phyloP scores from a whole-genome alignment of 139 green algal species.

The Tetradesmus lagerheimii region DNA sequence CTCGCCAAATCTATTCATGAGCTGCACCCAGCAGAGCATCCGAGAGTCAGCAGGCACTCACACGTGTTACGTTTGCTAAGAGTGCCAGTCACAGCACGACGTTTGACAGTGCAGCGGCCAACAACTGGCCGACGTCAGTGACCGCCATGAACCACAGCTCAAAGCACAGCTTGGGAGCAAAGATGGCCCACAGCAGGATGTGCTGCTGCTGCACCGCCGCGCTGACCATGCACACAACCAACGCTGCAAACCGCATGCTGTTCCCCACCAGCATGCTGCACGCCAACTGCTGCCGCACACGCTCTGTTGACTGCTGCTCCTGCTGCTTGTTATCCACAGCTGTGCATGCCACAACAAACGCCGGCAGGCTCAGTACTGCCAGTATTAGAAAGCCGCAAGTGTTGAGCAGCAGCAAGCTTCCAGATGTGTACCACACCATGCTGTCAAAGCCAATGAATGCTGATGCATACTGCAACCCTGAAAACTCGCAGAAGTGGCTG shows the following conservation, averaged over 20 bases:
- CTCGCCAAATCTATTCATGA: too few relatives aligned
- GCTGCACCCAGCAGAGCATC: too few relatives aligned
- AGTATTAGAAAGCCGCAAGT: conserved; percentile 80
- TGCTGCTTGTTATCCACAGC: background rate
- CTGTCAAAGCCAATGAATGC: conserved; percentile 89
- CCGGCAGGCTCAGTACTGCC: conserved; percentile 51
- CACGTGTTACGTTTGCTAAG: too few relatives aligned
- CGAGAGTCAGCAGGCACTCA: too few relatives aligned
- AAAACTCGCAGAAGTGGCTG: conserved; percentile 94
- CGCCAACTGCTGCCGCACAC: background rate
- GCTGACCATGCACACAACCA: conserved; percentile 57
- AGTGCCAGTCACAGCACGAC: background rate
- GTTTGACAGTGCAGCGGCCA: background rate
- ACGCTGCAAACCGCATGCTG: conserved; percentile 4
- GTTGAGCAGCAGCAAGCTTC: conserved; percentile 79
- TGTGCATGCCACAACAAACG: conserved; percentile 19
- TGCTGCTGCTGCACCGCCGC: conserved; percentile 79
- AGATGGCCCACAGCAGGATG: conserved; percentile 92
- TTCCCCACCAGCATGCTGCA: conserved; percentile 25
- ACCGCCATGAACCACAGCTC: conserved; percentile 76
- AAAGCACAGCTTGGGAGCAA: conserved; percentile 93
- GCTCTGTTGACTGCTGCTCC: background rate
- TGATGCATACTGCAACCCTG: conserved; percentile 88
- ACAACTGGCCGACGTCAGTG: conserved; percentile 47
- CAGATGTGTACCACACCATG: conserved; percentile 73